A percentile compares a stretch with the other conserved stretches of the same genome.
These are phyloP conservation scores for Mayamaea pseudoterrestris DNA, from an alignment of 108 stramenopile species.

Conservation along the genomic window DNA sequence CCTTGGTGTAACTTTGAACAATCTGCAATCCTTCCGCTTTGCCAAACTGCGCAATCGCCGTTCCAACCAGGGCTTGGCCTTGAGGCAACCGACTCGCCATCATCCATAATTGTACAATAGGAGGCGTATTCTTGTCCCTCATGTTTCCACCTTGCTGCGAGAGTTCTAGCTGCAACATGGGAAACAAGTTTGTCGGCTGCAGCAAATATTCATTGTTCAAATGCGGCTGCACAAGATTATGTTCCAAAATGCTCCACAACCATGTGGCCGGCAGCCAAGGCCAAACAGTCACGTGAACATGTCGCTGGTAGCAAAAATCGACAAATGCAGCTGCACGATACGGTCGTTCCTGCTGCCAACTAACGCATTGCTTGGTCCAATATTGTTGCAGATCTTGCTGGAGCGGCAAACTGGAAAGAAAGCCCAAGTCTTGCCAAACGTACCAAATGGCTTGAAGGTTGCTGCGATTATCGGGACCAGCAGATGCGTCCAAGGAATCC, in stretches of 20 bases:
- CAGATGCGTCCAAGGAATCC: conserved; percentile 19
- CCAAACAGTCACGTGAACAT: conserved; percentile 1
- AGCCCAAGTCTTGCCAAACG: conserved; percentile 44
- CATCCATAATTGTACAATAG: conserved; percentile 33
- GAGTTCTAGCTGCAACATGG: conserved; percentile 21
- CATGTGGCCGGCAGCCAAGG: conserved; percentile 9
- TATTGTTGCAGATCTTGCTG: conserved; percentile 27
- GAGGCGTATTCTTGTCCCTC: neutral
- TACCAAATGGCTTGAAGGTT: conserved; percentile 27
- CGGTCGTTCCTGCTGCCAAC: conserved; percentile 1
- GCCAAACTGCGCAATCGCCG: conserved; percentile 25
- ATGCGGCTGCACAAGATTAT: conserved; percentile 6
- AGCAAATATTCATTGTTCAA: conserved; percentile 16
- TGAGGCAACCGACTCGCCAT: conserved; percentile 17
- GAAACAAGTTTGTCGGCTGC: conserved; percentile 21
- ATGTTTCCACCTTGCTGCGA: neutral
- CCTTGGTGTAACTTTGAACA: conserved; percentile 5
- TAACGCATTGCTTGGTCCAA: conserved; percentile 15
- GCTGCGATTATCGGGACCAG: neutral
- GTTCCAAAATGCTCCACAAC: conserved; percentile 8
- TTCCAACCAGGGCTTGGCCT: conserved; percentile 21
- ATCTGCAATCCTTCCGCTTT: conserved; percentile 13
- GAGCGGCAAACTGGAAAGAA: conserved; percentile 15
- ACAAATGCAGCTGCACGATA: conserved; percentile 6
- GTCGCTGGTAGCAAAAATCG: conserved; percentile 1